A percentile compares a stretch with the other conserved stretches of the same genome.
phyloP scores from a whole-genome alignment of 345 rosid species.

The Clausena lansium region DNA sequence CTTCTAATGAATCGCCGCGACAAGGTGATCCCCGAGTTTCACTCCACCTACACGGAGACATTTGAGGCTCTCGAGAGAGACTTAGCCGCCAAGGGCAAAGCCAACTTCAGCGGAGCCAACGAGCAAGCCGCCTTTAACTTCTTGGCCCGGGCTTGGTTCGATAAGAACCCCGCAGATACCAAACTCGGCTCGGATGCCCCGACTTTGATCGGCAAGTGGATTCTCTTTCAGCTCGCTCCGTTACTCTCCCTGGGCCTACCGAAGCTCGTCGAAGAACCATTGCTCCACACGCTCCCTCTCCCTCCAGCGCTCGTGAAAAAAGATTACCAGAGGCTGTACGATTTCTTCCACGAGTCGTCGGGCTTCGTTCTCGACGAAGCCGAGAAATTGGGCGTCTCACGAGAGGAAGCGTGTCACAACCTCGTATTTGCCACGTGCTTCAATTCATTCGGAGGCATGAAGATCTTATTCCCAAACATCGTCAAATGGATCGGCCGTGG shows the following conservation, averaged over 20 bases:
- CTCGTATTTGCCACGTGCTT: conserved; percentile 82
- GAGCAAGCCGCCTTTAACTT: conserved; percentile 77
- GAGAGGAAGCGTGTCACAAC: conserved; percentile 86
- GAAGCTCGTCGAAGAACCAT: conserved; percentile 40
- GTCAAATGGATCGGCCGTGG: conserved; percentile 73
- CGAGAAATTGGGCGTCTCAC: conserved; percentile 57
- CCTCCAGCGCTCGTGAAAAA: conserved; percentile 60
- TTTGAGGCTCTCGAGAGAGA: conserved; percentile 59
- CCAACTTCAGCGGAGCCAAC: conserved; percentile 36
- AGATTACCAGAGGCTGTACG: conserved; percentile 72
- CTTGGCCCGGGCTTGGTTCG: conserved; percentile 53
- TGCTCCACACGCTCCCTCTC: conserved; percentile 57
- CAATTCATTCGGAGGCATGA: conserved; percentile 86
- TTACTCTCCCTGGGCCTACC: conserved; percentile 64
- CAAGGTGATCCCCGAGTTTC: conserved; percentile 74
- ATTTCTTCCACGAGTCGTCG: conserved; percentile 56
- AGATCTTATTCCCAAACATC: conserved; percentile 54
- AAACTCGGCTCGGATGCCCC: conserved; percentile 71
- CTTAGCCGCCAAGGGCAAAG: conserved; percentile 59
- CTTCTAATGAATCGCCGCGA: conserved; percentile 56
- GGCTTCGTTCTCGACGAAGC: conserved; percentile 69
- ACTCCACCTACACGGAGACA: conserved; percentile 39
- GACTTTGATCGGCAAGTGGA: conserved; percentile 56
- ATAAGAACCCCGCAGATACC: conserved; percentile 53
- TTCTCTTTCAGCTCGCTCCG: conserved; percentile 62